Conservation (phyloP, 768 basidiomycete species). For the Thelephora ganbajun region DNA sequence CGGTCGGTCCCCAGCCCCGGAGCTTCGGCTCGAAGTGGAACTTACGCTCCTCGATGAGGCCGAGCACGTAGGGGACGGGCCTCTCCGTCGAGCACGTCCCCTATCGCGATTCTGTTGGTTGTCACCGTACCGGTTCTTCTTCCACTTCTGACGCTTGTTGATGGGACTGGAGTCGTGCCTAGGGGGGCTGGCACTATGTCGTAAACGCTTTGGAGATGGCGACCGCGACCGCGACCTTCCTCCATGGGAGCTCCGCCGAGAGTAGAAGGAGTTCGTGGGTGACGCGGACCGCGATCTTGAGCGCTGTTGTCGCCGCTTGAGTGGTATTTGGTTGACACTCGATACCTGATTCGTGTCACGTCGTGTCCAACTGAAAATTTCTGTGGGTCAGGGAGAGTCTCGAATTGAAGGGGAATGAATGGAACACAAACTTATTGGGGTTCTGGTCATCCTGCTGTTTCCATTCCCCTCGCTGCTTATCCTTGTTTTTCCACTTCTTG, state of each 20-base stretch:
- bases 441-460: conserved; percentile 42
- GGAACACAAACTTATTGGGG: conserved; percentile 52
- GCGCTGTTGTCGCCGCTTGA: conserved; percentile 27
- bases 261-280: conserved; percentile 51
- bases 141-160: conserved; percentile 25
- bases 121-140: conserved; percentile 3
- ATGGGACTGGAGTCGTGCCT: conserved; percentile 35
- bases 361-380: conserved; percentile 43
- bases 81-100: conserved; percentile 28
- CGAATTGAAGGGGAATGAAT: conserved; percentile 4
- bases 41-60: conserved; percentile 45
- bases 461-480: conserved; percentile 27
- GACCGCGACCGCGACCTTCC: conserved; percentile 53
- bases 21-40: conserved; percentile 18
- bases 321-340: conserved; percentile 20
- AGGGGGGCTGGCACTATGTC: conserved; percentile 35
- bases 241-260: conserved; percentile 41
- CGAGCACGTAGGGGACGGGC: conserved; percentile 34
- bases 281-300: conserved; percentile 39
- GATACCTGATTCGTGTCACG: conserved; percentile 33
- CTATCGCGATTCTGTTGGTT: conserved; percentile 21
- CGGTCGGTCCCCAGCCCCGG: conserved; percentile 22
- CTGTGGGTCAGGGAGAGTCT: conserved; percentile 4
- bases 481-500: conserved; percentile 21
- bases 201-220: conserved; percentile 44